Conservation (phyloP, 2,329 filamentous ascomycete species). For the Diplodia intermedia region DNA sequence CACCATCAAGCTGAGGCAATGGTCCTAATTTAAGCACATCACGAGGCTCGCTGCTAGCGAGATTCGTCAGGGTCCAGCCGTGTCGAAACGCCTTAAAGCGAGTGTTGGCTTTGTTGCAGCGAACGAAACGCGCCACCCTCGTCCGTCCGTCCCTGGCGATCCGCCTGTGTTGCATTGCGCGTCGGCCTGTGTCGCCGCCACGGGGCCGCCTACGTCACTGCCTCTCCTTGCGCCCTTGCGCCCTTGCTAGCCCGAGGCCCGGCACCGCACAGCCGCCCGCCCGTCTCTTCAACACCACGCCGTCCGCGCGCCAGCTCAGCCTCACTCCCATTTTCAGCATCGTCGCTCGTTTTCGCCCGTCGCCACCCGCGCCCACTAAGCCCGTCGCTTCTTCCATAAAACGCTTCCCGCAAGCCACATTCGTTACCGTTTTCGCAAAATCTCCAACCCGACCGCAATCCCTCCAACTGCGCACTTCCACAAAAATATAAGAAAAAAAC, state of each 20-base stretch:
- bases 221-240: background rate
- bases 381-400: background rate
- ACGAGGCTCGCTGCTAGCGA: background rate
- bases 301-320: background rate
- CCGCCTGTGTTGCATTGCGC: slow-evolving; percentile 8
- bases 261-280: background rate
- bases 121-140: background rate
- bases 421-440: background rate
- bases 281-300: slow-evolving; percentile 14
- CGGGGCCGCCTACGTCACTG: slow-evolving; percentile 9
- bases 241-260: background rate
- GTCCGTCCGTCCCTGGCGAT: background rate
- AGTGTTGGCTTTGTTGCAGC: background rate
- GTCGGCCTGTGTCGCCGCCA: background rate
- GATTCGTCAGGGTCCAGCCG: background rate
- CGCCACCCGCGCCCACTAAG: too few species aligned
- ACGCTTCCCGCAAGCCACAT: background rate
- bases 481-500: too few species aligned
- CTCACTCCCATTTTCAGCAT: background rate
- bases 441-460: too few species aligned
- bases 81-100: background rate
- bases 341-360: background rate
- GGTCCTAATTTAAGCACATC: slow-evolving; percentile 12
- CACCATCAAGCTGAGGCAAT: slow-evolving; percentile 7
- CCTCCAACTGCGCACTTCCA: too few species aligned